Conservation (phyloP, 768 basidiomycete species). For the Tulasnella sp. region DNA sequence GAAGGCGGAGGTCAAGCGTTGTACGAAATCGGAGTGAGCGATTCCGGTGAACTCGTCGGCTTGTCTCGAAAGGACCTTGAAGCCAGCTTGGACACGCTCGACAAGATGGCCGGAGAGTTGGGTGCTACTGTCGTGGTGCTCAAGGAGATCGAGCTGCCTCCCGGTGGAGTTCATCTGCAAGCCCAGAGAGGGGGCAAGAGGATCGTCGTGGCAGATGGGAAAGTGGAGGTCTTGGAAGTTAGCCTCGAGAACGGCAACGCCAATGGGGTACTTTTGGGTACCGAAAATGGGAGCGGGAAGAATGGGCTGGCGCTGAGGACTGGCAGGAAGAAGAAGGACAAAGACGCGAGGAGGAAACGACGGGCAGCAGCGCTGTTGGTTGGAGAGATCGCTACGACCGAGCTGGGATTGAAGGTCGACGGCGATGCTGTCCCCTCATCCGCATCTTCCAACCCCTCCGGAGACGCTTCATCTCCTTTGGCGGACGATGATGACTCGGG, state of each 20-base stretch:
- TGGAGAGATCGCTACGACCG: slow-evolving; percentile 1
- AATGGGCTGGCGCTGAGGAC: neutral
- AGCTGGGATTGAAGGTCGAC: neutral
- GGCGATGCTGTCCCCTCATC: neutral
- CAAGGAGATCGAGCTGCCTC: slow-evolving; percentile 74
- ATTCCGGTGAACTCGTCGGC: slow-evolving; percentile 83
- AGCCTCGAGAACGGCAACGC: neutral
- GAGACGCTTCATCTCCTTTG: neutral
- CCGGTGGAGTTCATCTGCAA: neutral
- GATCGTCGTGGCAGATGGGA: slow-evolving; percentile 14
- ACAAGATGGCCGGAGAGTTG: slow-evolving; percentile 91
- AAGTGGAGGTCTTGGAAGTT: neutral
- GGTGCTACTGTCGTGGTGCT: slow-evolving; percentile 89
- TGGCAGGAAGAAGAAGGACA: slow-evolving; percentile 17
- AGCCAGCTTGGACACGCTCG: slow-evolving; percentile 77
- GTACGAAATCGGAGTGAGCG: slow-evolving; percentile 77
- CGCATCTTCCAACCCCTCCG: neutral
- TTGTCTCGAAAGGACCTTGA: slow-evolving; percentile 70
- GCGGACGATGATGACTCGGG: neutral
- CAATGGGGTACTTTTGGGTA: neutral
- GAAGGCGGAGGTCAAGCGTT: too few relatives aligned
- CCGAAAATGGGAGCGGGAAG: neutral
- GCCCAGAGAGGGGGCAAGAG: neutral
- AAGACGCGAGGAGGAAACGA: slow-evolving; percentile 19
- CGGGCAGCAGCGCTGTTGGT: slow-evolving; percentile 14